Evolutionary conservation across 2,329 filamentous ascomycete genomes (phyloP), one percentile per base, ranked within the genome.

Genomic region (Penicillium oxalicum): DNA sequence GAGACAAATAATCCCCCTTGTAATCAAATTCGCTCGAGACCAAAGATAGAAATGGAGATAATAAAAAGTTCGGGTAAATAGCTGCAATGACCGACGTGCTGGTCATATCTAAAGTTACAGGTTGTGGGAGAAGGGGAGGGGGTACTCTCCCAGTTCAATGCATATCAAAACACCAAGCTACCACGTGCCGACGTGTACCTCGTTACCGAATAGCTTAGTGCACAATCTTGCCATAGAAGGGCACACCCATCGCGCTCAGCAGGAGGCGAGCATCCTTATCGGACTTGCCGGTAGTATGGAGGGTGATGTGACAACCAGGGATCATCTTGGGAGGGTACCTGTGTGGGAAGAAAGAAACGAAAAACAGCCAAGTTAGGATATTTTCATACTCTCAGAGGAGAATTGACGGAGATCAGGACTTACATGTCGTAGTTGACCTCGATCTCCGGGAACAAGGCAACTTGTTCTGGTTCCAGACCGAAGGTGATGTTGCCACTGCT

Each of bases 401-500:
- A 2, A 18, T 18, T 18, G 18, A 11, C 42, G 27, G 18, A 38
- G 34, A 47, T 5, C 18, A 4, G 11, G 24, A 79, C 87, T 79
- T 73, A 95, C 89, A 79, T 77, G 72, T 95, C 88, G 65, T 93
- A 95, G 74, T 95, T 96, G 61, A 89, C 82, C 70, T 96, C 91
- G 40, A 98, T 81, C 74, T 98, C 93, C 0, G 93, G 93, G 73
- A 97, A 98, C 56, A 88, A 75, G 44, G 86, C 82, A 61, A 95
- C 82, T 58, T 86, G 82, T 50, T 88, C 84, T 4, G 84, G 77
- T 11, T 78, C 78, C 60, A 98, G 77, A 58, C 93, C 93, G 68
- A 91, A 91, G 8, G 78, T 79, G 58, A 98, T 78, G 69, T 97
- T 96, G 34, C 93, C 93, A 53, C 86, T 85, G 63, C 83, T 84